phyloP scores from a whole-genome alignment of 140 eudicot species.

The Stevia rebaudiana region DNA sequence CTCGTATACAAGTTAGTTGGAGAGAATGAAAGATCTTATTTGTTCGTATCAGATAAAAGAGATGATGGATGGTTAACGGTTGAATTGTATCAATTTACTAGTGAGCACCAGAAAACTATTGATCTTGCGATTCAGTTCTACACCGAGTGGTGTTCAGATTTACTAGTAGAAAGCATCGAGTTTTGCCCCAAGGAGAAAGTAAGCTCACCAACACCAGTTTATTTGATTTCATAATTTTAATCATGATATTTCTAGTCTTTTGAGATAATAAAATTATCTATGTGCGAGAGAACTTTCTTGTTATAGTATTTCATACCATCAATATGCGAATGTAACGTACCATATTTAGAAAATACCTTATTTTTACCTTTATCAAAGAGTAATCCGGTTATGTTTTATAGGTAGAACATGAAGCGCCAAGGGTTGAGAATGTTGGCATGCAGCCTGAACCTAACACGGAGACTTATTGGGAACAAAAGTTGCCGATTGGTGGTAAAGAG shows the following conservation, averaged over 20 bases:
- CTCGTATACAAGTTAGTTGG: not conserved
- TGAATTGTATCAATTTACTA: constrained; percentile 15
- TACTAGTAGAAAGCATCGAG: constrained; percentile 13
- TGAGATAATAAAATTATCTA: too few relatives aligned
- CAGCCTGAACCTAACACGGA: not conserved
- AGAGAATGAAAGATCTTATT: not conserved
- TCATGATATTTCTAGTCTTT: not conserved
- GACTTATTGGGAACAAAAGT: constrained; percentile 2
- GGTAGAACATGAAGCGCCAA: not conserved
- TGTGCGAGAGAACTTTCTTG: too few relatives aligned
- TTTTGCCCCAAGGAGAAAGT: not conserved
- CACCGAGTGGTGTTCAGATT: not conserved
- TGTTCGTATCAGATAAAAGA: not conserved
- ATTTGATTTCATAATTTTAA: not conserved
- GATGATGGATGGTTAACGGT: constrained; percentile 3
- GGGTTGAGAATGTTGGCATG: not conserved
- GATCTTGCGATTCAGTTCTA: not conserved
- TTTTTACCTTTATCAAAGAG: too few relatives aligned
- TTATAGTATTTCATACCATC: too few relatives aligned
- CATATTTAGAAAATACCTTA: too few relatives aligned
- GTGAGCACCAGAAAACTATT: not conserved
- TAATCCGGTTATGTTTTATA: not conserved
- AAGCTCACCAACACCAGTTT: not conserved
- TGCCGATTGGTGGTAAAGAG: constrained; percentile 8
- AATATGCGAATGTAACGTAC: too few relatives aligned